A percentile compares a stretch with the other conserved stretches of the same genome.
Evolutionary conservation across 2,329 filamentous ascomycete species (phyloP).

Genomic region (Exophiala spinifera): DNA sequence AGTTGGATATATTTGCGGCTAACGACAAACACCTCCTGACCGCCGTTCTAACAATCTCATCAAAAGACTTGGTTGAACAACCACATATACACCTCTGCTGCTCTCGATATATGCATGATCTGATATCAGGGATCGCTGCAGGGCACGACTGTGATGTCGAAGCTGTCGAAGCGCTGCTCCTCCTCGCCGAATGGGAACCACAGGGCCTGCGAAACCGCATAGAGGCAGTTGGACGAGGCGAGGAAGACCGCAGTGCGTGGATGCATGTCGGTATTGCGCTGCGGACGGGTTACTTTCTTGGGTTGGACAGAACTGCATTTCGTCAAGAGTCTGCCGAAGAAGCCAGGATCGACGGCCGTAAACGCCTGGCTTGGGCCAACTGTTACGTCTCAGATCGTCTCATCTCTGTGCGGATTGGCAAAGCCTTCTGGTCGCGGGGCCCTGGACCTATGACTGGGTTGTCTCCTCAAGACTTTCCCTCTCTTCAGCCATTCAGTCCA

Average conservation of each 20-base stretch:
- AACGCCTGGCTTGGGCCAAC: slow-evolving; percentile 65
- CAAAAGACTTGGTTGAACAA: slow-evolving; percentile 66
- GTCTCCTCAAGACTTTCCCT: slow-evolving; percentile 65
- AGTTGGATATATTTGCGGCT: slow-evolving; percentile 55
- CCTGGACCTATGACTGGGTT: slow-evolving; percentile 65
- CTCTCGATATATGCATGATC: slow-evolving; percentile 65
- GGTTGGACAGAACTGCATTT: slow-evolving; percentile 66
- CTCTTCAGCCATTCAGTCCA: slow-evolving; percentile 56
- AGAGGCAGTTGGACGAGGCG: slow-evolving; percentile 64
- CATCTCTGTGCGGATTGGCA: slow-evolving; percentile 68
- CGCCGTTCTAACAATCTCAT: slow-evolving; percentile 67
- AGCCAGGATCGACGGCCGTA: slow-evolving; percentile 59
- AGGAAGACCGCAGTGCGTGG: slow-evolving; percentile 72
- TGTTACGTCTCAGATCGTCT: slow-evolving; percentile 66
- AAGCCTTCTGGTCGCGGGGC: slow-evolving; percentile 71
- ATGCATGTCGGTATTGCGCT: slow-evolving; percentile 72
- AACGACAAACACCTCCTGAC: slow-evolving; percentile 67
- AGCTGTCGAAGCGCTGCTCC: slow-evolving; percentile 65
- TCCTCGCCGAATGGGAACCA: slow-evolving; percentile 71
- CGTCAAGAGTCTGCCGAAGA: slow-evolving; percentile 59
- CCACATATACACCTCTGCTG: slow-evolving; percentile 63
- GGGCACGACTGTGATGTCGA: slow-evolving; percentile 66
- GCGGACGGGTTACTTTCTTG: slow-evolving; percentile 67
- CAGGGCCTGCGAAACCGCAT: slow-evolving; percentile 60
- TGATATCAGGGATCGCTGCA: slow-evolving; percentile 65